These are phyloP conservation scores for Alternaria arbusti DNA, from an alignment of 2,329 filamentous ascomycete species.

Conservation along the genomic window DNA sequence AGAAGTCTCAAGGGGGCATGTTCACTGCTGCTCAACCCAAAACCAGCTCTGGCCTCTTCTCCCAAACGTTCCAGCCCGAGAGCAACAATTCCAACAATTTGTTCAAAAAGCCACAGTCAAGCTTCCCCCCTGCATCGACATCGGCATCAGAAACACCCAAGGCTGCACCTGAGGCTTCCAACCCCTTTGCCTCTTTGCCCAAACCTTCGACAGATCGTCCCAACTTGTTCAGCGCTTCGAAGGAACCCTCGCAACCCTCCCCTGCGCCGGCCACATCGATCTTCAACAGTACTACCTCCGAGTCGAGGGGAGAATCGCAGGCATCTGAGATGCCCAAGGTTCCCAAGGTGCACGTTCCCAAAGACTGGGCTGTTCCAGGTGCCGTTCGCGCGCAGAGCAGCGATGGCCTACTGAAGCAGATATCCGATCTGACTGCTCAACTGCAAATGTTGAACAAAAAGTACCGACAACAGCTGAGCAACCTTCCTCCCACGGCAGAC, in stretches of 20 bases:
- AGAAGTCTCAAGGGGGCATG: constrained; percentile 20
- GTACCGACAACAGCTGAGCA: constrained; percentile 34
- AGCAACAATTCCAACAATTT: constrained; percentile 11
- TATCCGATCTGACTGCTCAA: constrained; percentile 27
- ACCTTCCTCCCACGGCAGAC: constrained; percentile 32
- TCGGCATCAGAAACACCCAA: constrained; percentile 12
- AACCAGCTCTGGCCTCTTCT: constrained; percentile 27
- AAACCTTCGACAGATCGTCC: constrained; percentile 18
- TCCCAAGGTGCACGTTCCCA: constrained; percentile 33
- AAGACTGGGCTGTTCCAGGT: constrained; percentile 29
- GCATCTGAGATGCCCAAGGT: constrained; percentile 28
- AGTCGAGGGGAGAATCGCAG: constrained; percentile 3
- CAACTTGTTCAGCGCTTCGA: constrained; percentile 23
- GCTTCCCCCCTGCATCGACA: constrained; percentile 10
- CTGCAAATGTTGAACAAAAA: constrained; percentile 37
- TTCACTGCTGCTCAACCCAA: constrained; percentile 30
- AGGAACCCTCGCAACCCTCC: constrained; percentile 18
- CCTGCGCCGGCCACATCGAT: constrained; percentile 19
- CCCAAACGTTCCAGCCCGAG: constrained; percentile 23
- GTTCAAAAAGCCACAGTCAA: constrained; percentile 19
- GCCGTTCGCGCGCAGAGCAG: constrained; percentile 8
- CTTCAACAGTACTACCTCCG: constrained; percentile 7
- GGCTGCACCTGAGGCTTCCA: constrained; percentile 16
- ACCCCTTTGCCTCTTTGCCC: constrained; percentile 22
- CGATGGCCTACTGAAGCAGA: constrained; percentile 19